These are phyloP conservation scores for Excoecaria agallocha DNA, from an alignment of 345 rosid genomes.

Conservation along the genomic window DNA sequence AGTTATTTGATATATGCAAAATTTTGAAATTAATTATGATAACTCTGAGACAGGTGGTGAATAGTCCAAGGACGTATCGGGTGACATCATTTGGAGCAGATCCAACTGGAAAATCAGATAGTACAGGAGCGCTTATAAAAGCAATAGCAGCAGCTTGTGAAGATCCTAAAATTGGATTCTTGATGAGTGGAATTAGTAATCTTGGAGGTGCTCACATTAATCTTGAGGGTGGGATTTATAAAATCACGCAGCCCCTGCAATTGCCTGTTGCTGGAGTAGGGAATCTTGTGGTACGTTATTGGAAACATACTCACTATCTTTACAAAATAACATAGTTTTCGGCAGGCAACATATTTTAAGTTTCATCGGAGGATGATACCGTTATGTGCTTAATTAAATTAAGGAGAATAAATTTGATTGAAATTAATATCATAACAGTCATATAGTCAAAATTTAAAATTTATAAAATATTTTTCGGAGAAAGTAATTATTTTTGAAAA, in stretches of 20 bases:
- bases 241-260: conserved; percentile 59
- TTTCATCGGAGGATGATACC: too few species aligned
- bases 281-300: conserved; percentile 49
- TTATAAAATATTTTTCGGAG: too few species aligned
- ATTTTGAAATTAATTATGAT: not conserved
- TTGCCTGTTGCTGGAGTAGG: conserved; percentile 69
- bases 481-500: too few species aligned
- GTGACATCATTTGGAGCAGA: conserved; percentile 81
- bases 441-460: too few species aligned
- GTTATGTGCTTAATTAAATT: too few species aligned
- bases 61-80: conserved; percentile 37
- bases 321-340: too few species aligned
- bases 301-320: too few species aligned
- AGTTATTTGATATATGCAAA: not conserved
- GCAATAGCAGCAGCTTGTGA: conserved; percentile 59
- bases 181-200: conserved; percentile 60
- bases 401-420: too few species aligned
- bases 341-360: too few species aligned
- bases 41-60: conserved; percentile 22
- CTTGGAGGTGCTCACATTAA: conserved; percentile 72
- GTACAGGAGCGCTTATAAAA: conserved; percentile 57
- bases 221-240: conserved; percentile 83
- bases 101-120: conserved; percentile 71
- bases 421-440: too few species aligned
- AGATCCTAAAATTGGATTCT: conserved; percentile 45